Conservation (phyloP, 2,329 filamentous ascomycete species). For the Neophaeococcomyces aloes region DNA sequence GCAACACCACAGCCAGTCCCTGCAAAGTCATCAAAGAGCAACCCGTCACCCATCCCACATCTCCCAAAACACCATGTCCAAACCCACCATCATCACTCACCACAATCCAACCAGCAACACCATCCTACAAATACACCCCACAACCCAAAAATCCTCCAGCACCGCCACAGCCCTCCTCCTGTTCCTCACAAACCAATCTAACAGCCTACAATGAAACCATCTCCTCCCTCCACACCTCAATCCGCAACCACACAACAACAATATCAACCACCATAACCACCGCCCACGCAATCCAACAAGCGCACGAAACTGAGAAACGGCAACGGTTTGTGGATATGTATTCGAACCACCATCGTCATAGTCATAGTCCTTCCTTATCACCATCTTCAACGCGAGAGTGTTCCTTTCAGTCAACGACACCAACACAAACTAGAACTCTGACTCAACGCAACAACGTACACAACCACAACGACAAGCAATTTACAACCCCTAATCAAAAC, state of each 20-base stretch:
- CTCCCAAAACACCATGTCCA: background rate
- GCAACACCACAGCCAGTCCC: background rate
- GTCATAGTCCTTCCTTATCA: too few species aligned
- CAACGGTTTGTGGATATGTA: background rate
- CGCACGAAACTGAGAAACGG: constrained; percentile 2
- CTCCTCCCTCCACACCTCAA: constrained; percentile 6
- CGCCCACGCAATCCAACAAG: background rate
- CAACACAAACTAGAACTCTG: background rate
- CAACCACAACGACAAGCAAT: too few species aligned
- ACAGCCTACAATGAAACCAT: constrained; percentile 1
- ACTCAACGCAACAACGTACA: too few species aligned
- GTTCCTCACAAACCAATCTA: background rate
- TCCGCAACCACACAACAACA: constrained; percentile 3
- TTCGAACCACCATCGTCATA: background rate
- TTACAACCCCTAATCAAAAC: background rate
- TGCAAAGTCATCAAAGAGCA: too few species aligned
- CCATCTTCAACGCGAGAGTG: too few species aligned
- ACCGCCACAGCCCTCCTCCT: too few species aligned
- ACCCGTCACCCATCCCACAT: background rate
- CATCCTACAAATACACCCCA: background rate
- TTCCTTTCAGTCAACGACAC: too few species aligned
- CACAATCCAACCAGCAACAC: background rate
- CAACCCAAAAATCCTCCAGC: too few species aligned
- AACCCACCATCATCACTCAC: background rate
- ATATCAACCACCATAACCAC: background rate